Percentiles rank a stretch among this genome's conserved stretches.
Conservation (phyloP, 176 grass and related monocot species). For the Leersia perrieri region DNA sequence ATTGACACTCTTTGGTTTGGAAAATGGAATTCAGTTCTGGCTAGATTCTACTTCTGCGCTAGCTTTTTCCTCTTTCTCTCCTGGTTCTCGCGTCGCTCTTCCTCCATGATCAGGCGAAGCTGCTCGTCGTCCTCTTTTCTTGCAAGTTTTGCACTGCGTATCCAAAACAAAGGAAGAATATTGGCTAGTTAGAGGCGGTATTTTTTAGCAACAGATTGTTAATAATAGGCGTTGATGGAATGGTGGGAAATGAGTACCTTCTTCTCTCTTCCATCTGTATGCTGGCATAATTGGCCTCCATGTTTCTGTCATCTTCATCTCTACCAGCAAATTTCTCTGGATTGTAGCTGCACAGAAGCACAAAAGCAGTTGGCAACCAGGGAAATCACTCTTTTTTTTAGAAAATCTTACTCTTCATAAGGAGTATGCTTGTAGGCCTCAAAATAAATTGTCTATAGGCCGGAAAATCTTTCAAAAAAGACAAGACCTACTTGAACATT, state of each 20-base stretch:
- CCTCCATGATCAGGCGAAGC: conserved; percentile 59
- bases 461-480: too few species aligned
- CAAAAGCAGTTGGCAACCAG: neutral
- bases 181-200: neutral
- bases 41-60: neutral
- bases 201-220: too few species aligned
- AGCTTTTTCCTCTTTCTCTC: conserved; percentile 44
- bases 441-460: too few species aligned
- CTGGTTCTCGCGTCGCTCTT: conserved; percentile 43
- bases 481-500: conserved; percentile 32
- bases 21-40: neutral
- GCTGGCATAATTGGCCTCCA: conserved; percentile 69
- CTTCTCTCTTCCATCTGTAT: conserved; percentile 78
- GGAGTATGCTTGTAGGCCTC: too few species aligned
- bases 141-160: conserved; percentile 58
- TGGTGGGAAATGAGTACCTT: conserved; percentile 42
- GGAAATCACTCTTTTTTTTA: too few species aligned
- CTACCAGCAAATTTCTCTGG: conserved; percentile 44
- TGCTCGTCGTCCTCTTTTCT: conserved; percentile 73
- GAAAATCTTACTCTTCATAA: too few species aligned
- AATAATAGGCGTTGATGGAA: neutral
- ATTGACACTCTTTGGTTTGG: neutral
- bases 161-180: neutral
- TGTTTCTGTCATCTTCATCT: conserved; percentile 71
- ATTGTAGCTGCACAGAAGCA: conserved; percentile 66